Evolutionary conservation across 768 basidiomycete species (phyloP).

Genomic region (Russula abietina): DNA sequence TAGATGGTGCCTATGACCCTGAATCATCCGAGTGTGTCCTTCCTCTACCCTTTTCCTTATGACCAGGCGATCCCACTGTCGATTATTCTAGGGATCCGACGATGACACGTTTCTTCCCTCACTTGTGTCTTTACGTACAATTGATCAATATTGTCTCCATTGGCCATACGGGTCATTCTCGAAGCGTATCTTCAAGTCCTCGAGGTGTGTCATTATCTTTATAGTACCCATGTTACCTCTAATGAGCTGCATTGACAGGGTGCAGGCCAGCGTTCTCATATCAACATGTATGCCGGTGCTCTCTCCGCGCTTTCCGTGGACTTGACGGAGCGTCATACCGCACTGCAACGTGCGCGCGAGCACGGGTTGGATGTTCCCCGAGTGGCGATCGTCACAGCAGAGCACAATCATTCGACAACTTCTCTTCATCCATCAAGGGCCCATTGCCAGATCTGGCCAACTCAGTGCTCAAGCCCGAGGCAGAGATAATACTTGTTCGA

Average conservation of each 20-base stretch:
- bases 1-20: conserved; percentile 43
- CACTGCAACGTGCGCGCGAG: conserved; percentile 70
- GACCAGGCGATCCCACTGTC: conserved; percentile 20
- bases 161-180: conserved; percentile 73
- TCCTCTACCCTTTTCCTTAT: background rate
- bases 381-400: conserved; percentile 77
- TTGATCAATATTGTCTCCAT: conserved; percentile 72
- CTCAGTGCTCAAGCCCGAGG: conserved; percentile 31
- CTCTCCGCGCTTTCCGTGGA: conserved; percentile 61
- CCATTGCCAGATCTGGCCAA: conserved; percentile 15
- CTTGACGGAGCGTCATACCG: conserved; percentile 55
- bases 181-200: conserved; percentile 86
- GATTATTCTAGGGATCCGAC: conserved; percentile 49
- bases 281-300: conserved; percentile 90
- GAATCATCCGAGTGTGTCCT: conserved; percentile 51
- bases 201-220: conserved; percentile 45
- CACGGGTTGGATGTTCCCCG: conserved; percentile 78
- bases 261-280: conserved; percentile 75
- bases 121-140: conserved; percentile 82
- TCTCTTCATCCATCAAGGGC: conserved; percentile 12
- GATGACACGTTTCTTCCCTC: conserved; percentile 87
- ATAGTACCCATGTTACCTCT: background rate
- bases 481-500: conserved; percentile 64
- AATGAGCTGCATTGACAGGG: conserved; percentile 35
- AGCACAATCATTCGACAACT: conserved; percentile 59